Evolutionary conservation across 2,329 filamentous ascomycete species (phyloP).

Genomic region (Colletotrichum cordylinicola): DNA sequence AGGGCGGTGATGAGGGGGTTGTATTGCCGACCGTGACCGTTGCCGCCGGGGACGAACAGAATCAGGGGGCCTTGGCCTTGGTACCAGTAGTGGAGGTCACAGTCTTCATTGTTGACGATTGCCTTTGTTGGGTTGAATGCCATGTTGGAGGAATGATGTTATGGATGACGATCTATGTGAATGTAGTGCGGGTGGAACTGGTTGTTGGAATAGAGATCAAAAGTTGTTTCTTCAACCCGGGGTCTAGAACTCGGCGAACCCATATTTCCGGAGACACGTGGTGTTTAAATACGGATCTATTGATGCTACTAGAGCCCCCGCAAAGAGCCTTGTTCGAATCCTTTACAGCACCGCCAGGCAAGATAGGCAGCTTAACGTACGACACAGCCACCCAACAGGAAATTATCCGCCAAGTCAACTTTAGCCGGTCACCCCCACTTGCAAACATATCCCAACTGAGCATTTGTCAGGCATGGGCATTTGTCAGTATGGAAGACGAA

Average conservation of each 20-base stretch:
- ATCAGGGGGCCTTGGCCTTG: slow-evolving; percentile 34
- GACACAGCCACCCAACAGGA: neutral
- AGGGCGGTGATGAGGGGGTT: slow-evolving; percentile 31
- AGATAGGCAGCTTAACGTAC: neutral
- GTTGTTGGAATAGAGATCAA: neutral
- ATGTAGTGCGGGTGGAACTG: neutral
- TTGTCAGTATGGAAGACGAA: neutral
- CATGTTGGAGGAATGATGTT: slow-evolving; percentile 8
- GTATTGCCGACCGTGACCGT: slow-evolving; percentile 37
- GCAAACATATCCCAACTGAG: neutral
- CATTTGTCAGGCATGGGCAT: neutral
- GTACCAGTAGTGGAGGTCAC: slow-evolving; percentile 36
- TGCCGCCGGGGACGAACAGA: slow-evolving; percentile 36
- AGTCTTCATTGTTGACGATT: slow-evolving; percentile 33
- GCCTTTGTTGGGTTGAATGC: slow-evolving; percentile 24
- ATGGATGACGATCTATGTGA: neutral
- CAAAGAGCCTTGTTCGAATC: neutral
- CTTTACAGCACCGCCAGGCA: neutral
- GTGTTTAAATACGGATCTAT: neutral
- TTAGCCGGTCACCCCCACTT: neutral
- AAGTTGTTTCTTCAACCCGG: neutral
- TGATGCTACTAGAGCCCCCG: neutral
- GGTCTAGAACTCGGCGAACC: neutral
- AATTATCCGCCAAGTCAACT: neutral
- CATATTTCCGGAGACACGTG: neutral